Evolutionary conservation across 2,329 filamentous ascomycete species (phyloP).

Genomic region (Stylonectria norvegica): DNA sequence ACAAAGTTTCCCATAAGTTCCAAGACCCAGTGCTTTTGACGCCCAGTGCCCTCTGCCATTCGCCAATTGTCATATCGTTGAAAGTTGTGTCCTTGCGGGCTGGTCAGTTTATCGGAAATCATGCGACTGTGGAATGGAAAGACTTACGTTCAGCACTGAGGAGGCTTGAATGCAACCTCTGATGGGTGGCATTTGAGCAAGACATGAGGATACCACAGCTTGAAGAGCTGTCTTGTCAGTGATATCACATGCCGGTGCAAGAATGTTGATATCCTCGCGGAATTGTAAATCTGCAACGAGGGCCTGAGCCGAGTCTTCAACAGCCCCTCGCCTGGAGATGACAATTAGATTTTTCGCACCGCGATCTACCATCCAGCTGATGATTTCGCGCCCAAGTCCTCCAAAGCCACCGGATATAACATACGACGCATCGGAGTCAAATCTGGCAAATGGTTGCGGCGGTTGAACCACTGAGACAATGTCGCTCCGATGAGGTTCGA

Average conservation of each 20-base stretch:
- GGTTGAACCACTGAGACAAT: neutral
- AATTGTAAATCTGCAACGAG: constrained; percentile 6
- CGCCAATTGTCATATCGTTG: no score
- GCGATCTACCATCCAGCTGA: constrained; percentile 12
- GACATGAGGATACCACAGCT: constrained; percentile 5
- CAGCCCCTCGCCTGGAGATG: constrained; percentile 25
- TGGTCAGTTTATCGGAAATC: no score
- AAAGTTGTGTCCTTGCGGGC: no score
- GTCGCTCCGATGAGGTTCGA: neutral
- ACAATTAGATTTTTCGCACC: constrained; percentile 29
- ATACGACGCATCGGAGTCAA: constrained; percentile 11
- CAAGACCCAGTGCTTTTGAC: no score
- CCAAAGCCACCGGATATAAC: constrained; percentile 24
- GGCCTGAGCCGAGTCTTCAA: constrained; percentile 12
- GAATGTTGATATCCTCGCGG: constrained; percentile 5
- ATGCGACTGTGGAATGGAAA: constrained; percentile 26
- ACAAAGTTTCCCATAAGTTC: no score
- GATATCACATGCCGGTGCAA: constrained; percentile 1
- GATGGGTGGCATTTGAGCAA: constrained; percentile 12
- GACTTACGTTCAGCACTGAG: constrained; percentile 23
- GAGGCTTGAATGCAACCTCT: constrained; percentile 28
- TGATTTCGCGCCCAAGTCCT: constrained; percentile 22
- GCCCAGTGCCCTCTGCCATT: no score
- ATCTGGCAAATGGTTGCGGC: neutral
- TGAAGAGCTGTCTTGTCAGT: constrained; percentile 9